Evolutionary conservation across 2,329 filamentous ascomycete genomes (phyloP).

Genomic region (Mycosphaerelloides madeirae): DNA sequence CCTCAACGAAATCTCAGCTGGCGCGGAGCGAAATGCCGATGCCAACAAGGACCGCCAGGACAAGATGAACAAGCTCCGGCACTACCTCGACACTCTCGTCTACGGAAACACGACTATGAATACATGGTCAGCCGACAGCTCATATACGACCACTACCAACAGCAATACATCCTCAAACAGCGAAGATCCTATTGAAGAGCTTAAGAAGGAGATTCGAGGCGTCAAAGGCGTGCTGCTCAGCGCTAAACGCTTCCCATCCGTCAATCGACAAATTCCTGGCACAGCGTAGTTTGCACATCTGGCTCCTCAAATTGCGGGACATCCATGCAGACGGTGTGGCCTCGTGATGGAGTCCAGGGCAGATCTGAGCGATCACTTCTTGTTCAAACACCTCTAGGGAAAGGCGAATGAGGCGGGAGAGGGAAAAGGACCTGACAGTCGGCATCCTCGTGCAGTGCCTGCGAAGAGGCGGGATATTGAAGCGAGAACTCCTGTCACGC

Average conservation of each 20-base stretch:
- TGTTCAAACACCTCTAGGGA: no score
- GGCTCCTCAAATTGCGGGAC: no score
- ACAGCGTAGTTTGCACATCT: constrained; percentile 4
- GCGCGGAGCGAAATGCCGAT: constrained; percentile 49
- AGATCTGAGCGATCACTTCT: no score
- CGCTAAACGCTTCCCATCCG: constrained; percentile 59
- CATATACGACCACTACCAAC: constrained; percentile 30
- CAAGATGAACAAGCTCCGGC: constrained; percentile 51
- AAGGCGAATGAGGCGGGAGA: no score
- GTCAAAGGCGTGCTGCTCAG: constrained; percentile 76
- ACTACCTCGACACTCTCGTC: constrained; percentile 61
- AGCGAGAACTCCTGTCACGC: no score
- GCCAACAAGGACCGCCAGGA: constrained; percentile 50
- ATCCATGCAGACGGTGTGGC: no score
- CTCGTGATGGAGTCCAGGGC: no score
- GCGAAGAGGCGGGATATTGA: no score
- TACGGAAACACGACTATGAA: constrained; percentile 33
- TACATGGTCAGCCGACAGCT: constrained; percentile 26
- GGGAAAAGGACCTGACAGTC: no score
- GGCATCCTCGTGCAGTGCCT: no score
- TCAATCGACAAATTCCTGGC: constrained; percentile 9
- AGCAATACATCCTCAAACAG: constrained; percentile 40
- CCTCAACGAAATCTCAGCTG: constrained; percentile 46
- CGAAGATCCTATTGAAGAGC: constrained; percentile 65
- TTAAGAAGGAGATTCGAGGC: constrained; percentile 70